Evolutionary conservation across 2,329 filamentous ascomycete genomes (phyloP), one percentile per base, ranked within the genome.

Genomic region (Lasiodiplodia hormozganensis): DNA sequence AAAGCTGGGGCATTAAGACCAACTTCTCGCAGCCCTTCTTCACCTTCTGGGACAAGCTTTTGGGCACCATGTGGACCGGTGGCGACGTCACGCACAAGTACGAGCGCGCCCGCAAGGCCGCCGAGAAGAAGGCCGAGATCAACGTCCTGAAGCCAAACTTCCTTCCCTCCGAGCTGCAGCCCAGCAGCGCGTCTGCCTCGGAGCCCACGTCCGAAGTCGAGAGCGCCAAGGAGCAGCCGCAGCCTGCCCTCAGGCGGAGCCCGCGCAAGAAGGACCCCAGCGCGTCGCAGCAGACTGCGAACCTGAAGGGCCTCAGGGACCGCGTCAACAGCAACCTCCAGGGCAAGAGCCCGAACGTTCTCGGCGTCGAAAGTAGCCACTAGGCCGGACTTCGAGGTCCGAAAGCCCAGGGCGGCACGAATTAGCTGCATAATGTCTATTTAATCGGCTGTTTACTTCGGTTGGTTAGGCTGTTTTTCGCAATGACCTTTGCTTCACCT

Each of bases 1-100:
- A 99, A 82, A 96, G 92, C 81, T 98, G 95, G 94, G 96, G 96
- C 68, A 97, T 99, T 86, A 99, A 98, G 87, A 92, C 91, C 72
- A 96, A 96, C 82, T 96, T 93, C 79, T 91, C 90, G 5, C 93
- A 96, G 80, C 93, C 93, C 3, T 96, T 94, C 83, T 97, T 98
- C 82, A 97, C 92, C 58, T 94, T 97, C 82, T 98, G 96, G 93
- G 96, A 99, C 78, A 85, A 87, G 57, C 76, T 94, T 34, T 84
- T 97, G 25, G 89, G 90, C 64, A 99, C 96, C 28, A 91, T 89
- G 80, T 97, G 94, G 90, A 88, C 87, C 69, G 93, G 92, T 62
- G 89, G 84, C 72, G 88, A 88, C 75, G 87, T 86, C 43, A 84
- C 81, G 71, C 82, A 84, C 43, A 84, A 87, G 65, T 90, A 90